Evolutionary conservation across 345 rosid genomes (phyloP), one percentile per base, ranked within the genome.

Genomic region (Geranium brycei): DNA sequence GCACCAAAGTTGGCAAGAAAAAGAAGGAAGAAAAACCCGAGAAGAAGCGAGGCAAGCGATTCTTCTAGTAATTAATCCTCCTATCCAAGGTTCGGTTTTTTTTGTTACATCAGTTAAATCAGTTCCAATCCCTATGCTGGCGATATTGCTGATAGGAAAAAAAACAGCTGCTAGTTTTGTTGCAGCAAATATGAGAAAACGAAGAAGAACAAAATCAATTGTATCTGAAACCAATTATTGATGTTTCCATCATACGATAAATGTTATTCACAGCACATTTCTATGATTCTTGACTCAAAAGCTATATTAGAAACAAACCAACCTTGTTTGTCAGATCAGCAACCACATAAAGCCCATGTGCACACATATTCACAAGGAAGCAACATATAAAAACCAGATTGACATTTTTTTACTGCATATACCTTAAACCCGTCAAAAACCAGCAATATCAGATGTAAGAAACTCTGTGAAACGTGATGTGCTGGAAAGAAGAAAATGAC

Each of bases 401-500:
- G 41, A 35, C 41, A 35, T 35, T 13, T 3, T 47, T 38, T 38
- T 38, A 38, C 47, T 38, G 47, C 47, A 3, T 3, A 38, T 38
- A 53, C 17, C 71, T 53, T 35, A 35, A 4, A 35, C 41, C 4
- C 41, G 41, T 35, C 41, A 35, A 35, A 35, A 35, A 35, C 41
- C 10, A 4, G 10, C 41, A 35, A 35, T 7, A 4, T 7, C 5
- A 35, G 41, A 35, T 4, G 41, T 35, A 35, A 35, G 5, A 35
- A 35, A 35, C 5, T 35, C 4, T 35, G 5, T 35, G 7, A 35
- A 35, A 35, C 41, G 5, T 35, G 41, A 56, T 69, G 69, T 70
- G 82, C 79, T 80, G 87, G 76, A 82, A 80, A 78, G 80, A 72
- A 65, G 62, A 66, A 74, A 73, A 77, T 74, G 82, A 76, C 83